Base-by-base conservation (phyloP, 78 protist species). In the Dictyostelium firmibasis region DNA sequence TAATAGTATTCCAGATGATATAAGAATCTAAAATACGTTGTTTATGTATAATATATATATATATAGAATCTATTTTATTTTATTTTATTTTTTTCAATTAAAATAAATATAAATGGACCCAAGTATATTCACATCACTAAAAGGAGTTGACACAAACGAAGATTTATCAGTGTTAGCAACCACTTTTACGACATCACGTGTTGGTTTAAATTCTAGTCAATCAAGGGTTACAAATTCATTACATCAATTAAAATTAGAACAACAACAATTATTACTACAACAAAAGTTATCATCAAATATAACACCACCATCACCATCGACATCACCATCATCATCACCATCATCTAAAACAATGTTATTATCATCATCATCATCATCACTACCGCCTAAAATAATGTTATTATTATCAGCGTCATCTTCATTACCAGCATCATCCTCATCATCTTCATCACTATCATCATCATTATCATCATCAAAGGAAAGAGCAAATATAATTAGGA, bases 291-390 rank as follows among this genome's bases (percentile, higher is more conserved):
- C 70, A 20, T 50, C n/a, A n/a, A n/a, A n/a, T n/a, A n/a, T n/a
- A n/a, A n/a, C 23, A 62, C 31, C 53, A 50, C 16, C 33, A 53
- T 29, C 70, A 4, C 4, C 43, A 85, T 11, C 83, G 53, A n/a
- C 18, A 70, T 20, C 84, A 74, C n/a, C 74, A 85, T 44, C 82
- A 85, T 27, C 70, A 31, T 50, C 23, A 62, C 31, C 53, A 50
- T 29, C 33, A 53, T 29, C 70, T 44, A 75, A 25, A 25, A 25
- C n/a, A 70, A 53, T 31, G 43, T 38, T 38, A 4, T 38, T 4
- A 85, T 11, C 83, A 75, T 33, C 18, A 70, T 20, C 84, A 74
- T 38, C 74, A 85, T 44, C 82, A 85, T 27, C 70, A 31, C 27
- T 25, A 33, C 10, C 23, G 13, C 10, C 2, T 72, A n/a, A 72